These are phyloP conservation scores for Chrysoporthe deuterocubensis DNA, from an alignment of 2,329 filamentous ascomycete genomes.

Conservation along the genomic window DNA sequence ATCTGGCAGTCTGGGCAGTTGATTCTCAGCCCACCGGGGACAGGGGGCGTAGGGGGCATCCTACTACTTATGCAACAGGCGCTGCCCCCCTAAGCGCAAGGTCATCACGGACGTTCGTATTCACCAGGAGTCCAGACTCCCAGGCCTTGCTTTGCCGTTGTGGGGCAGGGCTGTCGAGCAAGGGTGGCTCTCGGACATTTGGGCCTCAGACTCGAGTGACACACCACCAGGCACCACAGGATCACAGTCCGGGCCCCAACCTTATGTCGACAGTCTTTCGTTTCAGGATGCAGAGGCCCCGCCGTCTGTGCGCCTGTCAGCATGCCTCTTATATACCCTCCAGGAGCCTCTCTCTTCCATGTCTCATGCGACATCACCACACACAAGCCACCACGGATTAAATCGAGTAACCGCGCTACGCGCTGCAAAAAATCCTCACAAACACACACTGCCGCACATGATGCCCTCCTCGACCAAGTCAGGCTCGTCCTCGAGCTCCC, in stretches of 20 bases:
- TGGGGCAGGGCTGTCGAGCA: conserved; percentile 7
- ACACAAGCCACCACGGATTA: not conserved
- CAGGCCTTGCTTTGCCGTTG: not conserved
- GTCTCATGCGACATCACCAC: not conserved
- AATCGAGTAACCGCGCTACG: not conserved
- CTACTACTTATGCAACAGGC: not conserved
- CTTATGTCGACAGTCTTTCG: conserved; percentile 21
- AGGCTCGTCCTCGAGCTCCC: conserved; percentile 23
- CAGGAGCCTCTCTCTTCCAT: conserved; percentile 19
- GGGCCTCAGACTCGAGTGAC: conserved; percentile 9
- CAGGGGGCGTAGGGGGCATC: not conserved
- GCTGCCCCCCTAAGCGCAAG: conserved; percentile 2
- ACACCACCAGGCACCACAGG: conserved; percentile 1
- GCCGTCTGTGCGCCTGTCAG: conserved; percentile 25
- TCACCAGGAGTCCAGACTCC: not conserved
- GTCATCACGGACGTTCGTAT: conserved; percentile 5
- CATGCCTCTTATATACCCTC: conserved; percentile 18
- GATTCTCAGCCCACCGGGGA: conserved; percentile 12
- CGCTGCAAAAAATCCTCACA: not conserved
- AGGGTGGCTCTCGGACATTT: conserved; percentile 1
- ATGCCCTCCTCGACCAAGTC: conserved; percentile 28
- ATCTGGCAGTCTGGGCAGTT: conserved; percentile 15
- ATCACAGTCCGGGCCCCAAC: conserved; percentile 19
- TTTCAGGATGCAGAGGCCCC: conserved; percentile 24
- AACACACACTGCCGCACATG: not conserved